These are phyloP conservation scores for Zymoseptoria passerinii DNA, from an alignment of 2,329 filamentous ascomycete species.

Conservation along the genomic window DNA sequence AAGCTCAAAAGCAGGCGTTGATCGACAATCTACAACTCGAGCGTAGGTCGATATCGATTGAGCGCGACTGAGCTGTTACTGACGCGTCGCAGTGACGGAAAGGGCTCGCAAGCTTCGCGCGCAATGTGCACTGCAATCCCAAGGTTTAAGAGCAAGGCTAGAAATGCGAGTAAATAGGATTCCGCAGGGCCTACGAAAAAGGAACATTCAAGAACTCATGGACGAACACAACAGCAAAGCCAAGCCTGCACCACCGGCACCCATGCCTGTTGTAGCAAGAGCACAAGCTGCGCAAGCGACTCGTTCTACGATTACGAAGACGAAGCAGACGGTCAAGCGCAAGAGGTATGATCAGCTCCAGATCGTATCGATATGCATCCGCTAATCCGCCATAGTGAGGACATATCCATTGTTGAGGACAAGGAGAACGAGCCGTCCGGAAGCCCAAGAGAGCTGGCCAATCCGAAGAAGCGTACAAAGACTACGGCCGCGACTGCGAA, in stretches of 20 bases:
- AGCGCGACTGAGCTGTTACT: neutral
- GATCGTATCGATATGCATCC: neutral
- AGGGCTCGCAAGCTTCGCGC: constrained; percentile 78
- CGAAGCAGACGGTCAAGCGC: constrained; percentile 11
- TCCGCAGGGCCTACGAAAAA: constrained; percentile 66
- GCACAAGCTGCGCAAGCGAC: constrained; percentile 7
- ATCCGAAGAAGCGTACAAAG: constrained; percentile 59
- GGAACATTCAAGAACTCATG: constrained; percentile 74
- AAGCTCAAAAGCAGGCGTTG: constrained; percentile 69
- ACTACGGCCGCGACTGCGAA: constrained; percentile 22
- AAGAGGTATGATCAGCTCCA: constrained; percentile 11
- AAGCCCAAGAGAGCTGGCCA: constrained; percentile 40
- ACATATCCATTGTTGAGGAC: constrained; percentile 43
- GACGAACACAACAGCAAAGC: constrained; percentile 39
- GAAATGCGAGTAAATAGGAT: constrained; percentile 93
- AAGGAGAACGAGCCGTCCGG: constrained; percentile 65
- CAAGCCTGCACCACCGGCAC: constrained; percentile 18
- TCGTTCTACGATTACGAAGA: neutral
- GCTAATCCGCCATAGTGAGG: neutral
- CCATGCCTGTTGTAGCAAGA: constrained; percentile 9
- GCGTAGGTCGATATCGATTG: constrained; percentile 45
- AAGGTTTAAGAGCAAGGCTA: constrained; percentile 74
- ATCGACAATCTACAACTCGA: constrained; percentile 87
- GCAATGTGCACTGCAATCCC: constrained; percentile 81
- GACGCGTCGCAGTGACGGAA: constrained; percentile 60